Evolutionary conservation across 2,329 filamentous ascomycete species (phyloP), one percentile per base, ranked within the genome.

Genomic region (Neophaeococcomyces mojaviensis): DNA sequence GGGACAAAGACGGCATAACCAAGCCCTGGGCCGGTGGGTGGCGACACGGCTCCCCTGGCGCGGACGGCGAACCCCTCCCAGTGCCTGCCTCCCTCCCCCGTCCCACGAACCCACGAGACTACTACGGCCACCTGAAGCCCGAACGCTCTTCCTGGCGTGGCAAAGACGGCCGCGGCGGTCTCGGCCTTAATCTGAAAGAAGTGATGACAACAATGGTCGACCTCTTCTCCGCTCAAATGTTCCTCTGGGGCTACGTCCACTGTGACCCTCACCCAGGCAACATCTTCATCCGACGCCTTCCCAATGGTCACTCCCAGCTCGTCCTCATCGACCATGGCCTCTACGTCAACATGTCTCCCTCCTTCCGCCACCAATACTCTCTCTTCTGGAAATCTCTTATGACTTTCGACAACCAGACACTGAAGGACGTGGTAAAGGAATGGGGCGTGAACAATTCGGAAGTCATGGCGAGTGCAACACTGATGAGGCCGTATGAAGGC

Each of bases 151-250:
- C 78, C 57, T 96, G 88, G 88, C 80, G 78, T 56, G 89, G 90
- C 3, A 68, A 66, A 5, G 76, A 78, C 40, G 77, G 79, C 20
- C 81, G 78, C 50, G 90, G 89, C 40, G 92, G 92, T 0, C 78
- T 97, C 0, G 92, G 92, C 0, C 71, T 98, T 2, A 81, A 79
- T 6, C 72, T 88, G 24, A 86, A 85, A 59, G 84, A 90, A 49
- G 88, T 96, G 49, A 97, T 97, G 92, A 85, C 84, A 4, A 96
- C 88, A 26, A 96, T 97, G 81, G 79, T 96, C 40, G 90, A 96
- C 63, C 76, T 97, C 28, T 98, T 97, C 71, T 86, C 84, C n/a
- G 89, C 88, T 2, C 90, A 97, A 62, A 97, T 97, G 76, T 98
- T 96, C 72, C 83, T 94, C 54, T 97, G 88, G 86, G 92, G 92